Evolutionary conservation across 495 filamentous ascomycete genomes (phyloP).

Genomic region (Podospora appendiculata): DNA sequence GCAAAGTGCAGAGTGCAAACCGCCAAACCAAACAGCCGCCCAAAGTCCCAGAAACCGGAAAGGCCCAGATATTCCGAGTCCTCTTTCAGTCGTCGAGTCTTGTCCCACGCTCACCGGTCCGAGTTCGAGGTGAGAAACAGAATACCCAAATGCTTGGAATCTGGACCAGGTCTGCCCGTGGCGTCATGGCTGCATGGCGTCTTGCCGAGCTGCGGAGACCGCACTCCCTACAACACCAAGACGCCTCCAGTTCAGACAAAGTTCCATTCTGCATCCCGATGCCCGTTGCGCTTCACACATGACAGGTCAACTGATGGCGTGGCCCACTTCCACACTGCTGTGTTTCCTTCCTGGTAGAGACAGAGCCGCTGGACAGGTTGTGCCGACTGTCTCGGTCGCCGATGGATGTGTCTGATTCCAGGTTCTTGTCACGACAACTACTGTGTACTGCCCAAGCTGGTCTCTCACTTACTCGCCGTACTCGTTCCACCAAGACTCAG

Average conservation of each 20-base stretch:
- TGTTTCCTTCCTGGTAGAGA: conserved; percentile 5
- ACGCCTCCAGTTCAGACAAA: too few species aligned
- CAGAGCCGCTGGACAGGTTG: conserved; percentile 1
- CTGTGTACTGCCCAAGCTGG: too few species aligned
- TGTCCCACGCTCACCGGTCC: too few species aligned
- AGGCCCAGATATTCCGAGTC: too few species aligned
- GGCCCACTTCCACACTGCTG: not conserved
- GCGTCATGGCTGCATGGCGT: not conserved
- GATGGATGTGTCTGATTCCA: conserved; percentile 3
- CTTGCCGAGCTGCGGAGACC: not conserved
- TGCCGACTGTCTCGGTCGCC: conserved; percentile 5
- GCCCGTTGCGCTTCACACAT: too few species aligned
- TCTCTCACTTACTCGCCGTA: not conserved
- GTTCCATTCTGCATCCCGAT: too few species aligned
- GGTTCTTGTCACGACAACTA: too few species aligned
- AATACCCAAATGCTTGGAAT: not conserved
- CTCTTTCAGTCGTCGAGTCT: too few species aligned
- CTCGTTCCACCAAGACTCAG: not conserved
- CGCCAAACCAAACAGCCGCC: too few species aligned
- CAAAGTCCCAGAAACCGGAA: too few species aligned
- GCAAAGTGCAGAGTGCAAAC: too few species aligned
- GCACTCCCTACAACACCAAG: too few species aligned
- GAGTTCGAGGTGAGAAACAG: not conserved
- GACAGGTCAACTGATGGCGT: not conserved
- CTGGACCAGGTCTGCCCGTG: not conserved